phyloP scores from a whole-genome alignment of 192 early-diverging fungal genomes.

The Backusella mclennaniae region DNA sequence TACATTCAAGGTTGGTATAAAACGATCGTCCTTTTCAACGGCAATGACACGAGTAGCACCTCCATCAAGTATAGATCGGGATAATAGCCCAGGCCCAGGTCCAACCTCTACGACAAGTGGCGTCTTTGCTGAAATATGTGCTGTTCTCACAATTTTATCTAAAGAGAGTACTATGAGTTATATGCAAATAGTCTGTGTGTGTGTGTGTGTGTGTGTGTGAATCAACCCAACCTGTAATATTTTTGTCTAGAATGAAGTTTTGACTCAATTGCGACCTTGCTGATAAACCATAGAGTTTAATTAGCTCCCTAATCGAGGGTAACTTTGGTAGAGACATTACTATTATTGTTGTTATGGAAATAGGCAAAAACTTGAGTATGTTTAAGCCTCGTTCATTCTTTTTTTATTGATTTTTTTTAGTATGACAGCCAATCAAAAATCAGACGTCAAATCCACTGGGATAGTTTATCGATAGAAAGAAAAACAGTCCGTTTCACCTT shows the following conservation, averaged over 20 bases:
- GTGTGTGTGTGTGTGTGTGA: neutral
- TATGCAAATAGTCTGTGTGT: neutral
- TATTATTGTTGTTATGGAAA: neutral
- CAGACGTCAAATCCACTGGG: neutral
- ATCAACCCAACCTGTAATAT: constrained; percentile 58
- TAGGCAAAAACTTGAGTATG: neutral
- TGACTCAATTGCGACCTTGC: constrained; percentile 75
- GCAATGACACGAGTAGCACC: constrained; percentile 63
- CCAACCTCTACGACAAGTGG: constrained; percentile 76
- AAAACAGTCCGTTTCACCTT: too few relatives aligned
- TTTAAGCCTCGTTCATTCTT: neutral
- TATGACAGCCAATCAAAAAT: neutral
- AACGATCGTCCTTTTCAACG: constrained; percentile 73
- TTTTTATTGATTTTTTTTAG: too few relatives aligned
- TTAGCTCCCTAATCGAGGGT: constrained; percentile 69
- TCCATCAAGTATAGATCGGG: constrained; percentile 71
- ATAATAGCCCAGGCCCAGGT: constrained; percentile 75
- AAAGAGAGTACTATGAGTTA: neutral
- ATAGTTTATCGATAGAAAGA: too few relatives aligned
- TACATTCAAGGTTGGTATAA: constrained; percentile 62
- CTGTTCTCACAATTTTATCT: constrained; percentile 67
- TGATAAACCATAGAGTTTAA: constrained; percentile 69
- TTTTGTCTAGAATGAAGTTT: constrained; percentile 82
- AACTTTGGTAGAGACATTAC: constrained; percentile 28
- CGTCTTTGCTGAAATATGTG: constrained; percentile 53